phyloP scores from a whole-genome alignment of 2,329 filamentous ascomycete genomes.

The Endothia cerciana region DNA sequence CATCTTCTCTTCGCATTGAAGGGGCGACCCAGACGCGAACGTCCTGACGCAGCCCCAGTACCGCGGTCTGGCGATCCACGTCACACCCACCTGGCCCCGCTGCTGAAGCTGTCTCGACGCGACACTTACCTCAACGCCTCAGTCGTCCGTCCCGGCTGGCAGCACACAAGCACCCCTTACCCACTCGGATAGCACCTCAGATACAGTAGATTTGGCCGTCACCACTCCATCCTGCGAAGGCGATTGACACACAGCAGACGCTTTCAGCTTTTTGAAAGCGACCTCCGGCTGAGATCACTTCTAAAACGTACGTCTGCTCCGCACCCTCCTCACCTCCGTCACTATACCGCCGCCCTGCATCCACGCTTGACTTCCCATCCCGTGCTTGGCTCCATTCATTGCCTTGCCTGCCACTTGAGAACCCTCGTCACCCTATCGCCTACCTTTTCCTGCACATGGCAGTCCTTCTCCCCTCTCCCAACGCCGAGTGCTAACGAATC shows the following conservation, averaged over 20 bases:
- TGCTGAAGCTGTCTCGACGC: conserved; percentile 30
- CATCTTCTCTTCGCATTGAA: conserved; percentile 12
- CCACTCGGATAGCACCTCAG: not conserved
- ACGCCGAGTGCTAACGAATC: not conserved
- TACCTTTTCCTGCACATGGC: not conserved
- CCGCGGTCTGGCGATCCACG: conserved; percentile 28
- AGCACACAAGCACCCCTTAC: not conserved
- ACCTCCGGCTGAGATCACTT: conserved; percentile 32
- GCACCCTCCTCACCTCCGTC: conserved; percentile 15
- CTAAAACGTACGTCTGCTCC: conserved; percentile 26
- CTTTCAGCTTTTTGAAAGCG: conserved; percentile 28
- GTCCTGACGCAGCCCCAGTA: conserved; percentile 16
- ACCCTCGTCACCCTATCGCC: not conserved
- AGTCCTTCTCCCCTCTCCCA: not conserved
- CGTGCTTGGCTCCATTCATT: not conserved
- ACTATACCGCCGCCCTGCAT: not conserved
- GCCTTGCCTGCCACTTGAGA: conserved; percentile 14
- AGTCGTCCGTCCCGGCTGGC: conserved; percentile 11
- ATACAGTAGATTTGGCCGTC: conserved; percentile 9
- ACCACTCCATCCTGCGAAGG: conserved; percentile 15
- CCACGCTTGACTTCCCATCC: not conserved
- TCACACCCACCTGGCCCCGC: conserved; percentile 24
- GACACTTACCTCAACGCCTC: conserved; percentile 9
- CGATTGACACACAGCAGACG: conserved; percentile 25
- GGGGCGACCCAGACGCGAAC: conserved; percentile 23